These are phyloP conservation scores for Lachnellula occidentalis DNA, from an alignment of 2,329 filamentous ascomycete species.

Conservation along the genomic window DNA sequence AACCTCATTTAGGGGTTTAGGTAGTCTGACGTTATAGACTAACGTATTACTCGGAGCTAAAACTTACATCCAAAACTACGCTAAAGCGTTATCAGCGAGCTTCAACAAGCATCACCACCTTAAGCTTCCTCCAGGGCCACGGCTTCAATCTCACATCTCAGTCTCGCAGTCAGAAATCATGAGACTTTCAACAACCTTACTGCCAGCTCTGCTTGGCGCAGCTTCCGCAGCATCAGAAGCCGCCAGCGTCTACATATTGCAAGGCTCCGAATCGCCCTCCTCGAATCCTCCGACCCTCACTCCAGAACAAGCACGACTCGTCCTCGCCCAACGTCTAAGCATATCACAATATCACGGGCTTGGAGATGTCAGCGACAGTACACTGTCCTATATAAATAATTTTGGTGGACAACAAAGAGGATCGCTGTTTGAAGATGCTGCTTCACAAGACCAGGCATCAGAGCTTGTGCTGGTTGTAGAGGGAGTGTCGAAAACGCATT, in stretches of 20 bases:
- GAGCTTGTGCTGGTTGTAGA: constrained; percentile 58
- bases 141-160: constrained; percentile 12
- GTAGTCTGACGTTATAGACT: neutral
- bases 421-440: constrained; percentile 43
- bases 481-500: constrained; percentile 43
- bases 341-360: constrained; percentile 41
- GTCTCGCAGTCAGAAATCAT: constrained; percentile 27
- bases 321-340: constrained; percentile 53
- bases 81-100: neutral
- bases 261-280: constrained; percentile 31
- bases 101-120: constrained; percentile 12
- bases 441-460: constrained; percentile 16
- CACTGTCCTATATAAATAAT: constrained; percentile 51
- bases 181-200: constrained; percentile 37
- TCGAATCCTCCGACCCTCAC: constrained; percentile 46
- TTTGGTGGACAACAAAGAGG: constrained; percentile 48
- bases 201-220: constrained; percentile 34
- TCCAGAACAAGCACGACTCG: constrained; percentile 42
- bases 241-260: constrained; percentile 49
- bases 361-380: constrained; percentile 32
- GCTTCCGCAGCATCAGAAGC: constrained; percentile 30
- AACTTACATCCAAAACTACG: neutral
- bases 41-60: neutral
- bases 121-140: constrained; percentile 17
- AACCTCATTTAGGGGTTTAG: too few species aligned